Evolutionary conservation across 2,329 filamentous ascomycete genomes (phyloP), one percentile per base, ranked within the genome.

Genomic region (Grosmannia clavigera): DNA sequence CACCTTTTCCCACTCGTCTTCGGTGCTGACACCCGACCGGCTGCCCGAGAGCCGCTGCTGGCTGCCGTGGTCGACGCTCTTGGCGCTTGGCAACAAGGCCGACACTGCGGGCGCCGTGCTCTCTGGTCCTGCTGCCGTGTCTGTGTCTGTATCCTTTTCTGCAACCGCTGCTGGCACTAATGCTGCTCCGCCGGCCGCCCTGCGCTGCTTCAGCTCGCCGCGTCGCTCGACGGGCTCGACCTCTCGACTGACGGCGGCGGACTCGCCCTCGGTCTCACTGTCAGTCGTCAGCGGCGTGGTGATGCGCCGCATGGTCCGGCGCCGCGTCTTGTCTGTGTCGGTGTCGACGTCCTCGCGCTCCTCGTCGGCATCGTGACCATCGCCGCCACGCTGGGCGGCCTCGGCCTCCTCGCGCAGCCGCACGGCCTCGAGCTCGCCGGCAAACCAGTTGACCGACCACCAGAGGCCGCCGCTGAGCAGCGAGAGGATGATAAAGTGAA

Each of bases 391-490:
- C 68, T 81, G 79, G 61, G 75, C 75, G 57, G 70, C 69, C 62
- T 74, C 75, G 57, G 84, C 72, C 62, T 76, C 73, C 62, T 75
- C 71, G 33, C 67, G 71, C 50, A 68, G 73, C 68, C 81, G 79
- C 62, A 75, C 75, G 57, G 70, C 69, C 63, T 74, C 74, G 56
- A 84, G 70, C 75, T 84, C 92, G 54, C 75, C 75, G 60, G 90
- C 91, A 70, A 99, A 97, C 94, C 94, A 99, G 80, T 97, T 97
- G 75, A 97, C 92, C 61, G 88, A 84, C 77, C 83, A 91, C 94
- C 94, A 99, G 43, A 97, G 79, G 5, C 88, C 88, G 38, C 76
- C 92, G 64, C 84, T 90, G 11, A 99, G 78, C 61, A 85, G 68
- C 14, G 90, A 95, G 6, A 99, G 81, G 61, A 92, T 79, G 64